A percentile compares a stretch with the other conserved stretches of the same genome.
Evolutionary conservation across 495 filamentous ascomycete species (phyloP).

Genomic region (Penicillium robsamsonii): DNA sequence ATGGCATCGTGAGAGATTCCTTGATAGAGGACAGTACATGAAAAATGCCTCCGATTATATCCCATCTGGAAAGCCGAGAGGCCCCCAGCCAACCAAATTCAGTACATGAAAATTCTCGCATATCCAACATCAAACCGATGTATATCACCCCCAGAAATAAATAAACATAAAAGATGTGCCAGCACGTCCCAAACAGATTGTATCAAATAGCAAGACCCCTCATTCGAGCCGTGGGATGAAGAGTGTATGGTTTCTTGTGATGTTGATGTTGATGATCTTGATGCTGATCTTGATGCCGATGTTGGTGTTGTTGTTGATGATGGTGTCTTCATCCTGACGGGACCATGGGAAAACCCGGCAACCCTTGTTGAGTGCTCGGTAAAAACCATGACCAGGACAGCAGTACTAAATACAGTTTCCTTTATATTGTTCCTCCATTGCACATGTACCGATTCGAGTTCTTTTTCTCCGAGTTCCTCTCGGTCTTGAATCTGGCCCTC

Average conservation of each 20-base stretch:
- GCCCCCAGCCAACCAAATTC: neutral
- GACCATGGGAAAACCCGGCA: conserved; percentile 8
- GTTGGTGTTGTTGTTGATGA: neutral
- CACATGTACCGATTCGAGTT: neutral
- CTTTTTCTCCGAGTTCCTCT: neutral
- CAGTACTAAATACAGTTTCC: neutral
- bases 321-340: neutral
- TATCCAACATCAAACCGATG: neutral
- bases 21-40: neutral
- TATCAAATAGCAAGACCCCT: conserved; percentile 1
- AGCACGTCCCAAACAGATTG: neutral
- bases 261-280: neutral
- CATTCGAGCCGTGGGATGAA: conserved; percentile 6
- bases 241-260: neutral
- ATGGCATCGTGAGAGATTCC: neutral
- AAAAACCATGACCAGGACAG: conserved; percentile 8
- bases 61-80: neutral
- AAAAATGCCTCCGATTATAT: no score
- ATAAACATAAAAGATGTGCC: neutral
- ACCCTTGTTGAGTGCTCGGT: neutral
- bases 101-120: neutral
- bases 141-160: neutral
- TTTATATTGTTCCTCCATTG: neutral
- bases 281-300: neutral
- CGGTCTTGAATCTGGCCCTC: neutral